Base-by-base conservation (phyloP, 495 filamentous ascomycete species). In the Margaritispora aquatica region DNA sequence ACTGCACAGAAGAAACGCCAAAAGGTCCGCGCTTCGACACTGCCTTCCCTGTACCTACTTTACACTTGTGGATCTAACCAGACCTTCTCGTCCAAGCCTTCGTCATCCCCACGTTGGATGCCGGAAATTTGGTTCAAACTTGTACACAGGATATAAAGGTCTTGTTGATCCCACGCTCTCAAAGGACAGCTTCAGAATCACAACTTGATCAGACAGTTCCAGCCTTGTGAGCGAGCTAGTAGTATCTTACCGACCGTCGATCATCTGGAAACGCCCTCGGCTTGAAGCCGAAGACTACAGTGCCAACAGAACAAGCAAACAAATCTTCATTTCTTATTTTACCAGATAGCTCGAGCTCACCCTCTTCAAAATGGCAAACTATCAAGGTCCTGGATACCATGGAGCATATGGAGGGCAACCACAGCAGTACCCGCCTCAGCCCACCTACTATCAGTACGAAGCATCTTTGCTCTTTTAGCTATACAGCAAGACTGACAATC, bases 361-460 rank as follows among this genome's bases (percentile, higher is more conserved):
- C 19, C 38, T 44, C 15, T 9, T 9, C 36, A 34, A 54, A 13
- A 74, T 73, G 73, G 70, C 70, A 20, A 66, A 68, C 23, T 72
- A 72, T 61, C 70, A 62, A 56, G 68, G 64, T 38, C 47, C 63
- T 47, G 64, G 81, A 26, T 70, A 72, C 54, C 63, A 63, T 13
- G 65, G 64, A 36, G 68, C 66, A 50, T 68, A 68, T 50, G 63
- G 63, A 54, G 66, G 58, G 49, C 66, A 59, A 51, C 64, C 60
- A 52, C 69, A 65, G 41, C 69, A 68, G 61, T 72, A 72, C 58
- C 53, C 61, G 22, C 59, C 67, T 48, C 68, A 64, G 60, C 66
- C 64, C 60, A 57, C 61, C 52, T 70, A 67, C 60, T 66, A 68
- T 47, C 60, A 66, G 68, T 72, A 67, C 55, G 70, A 57, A 27